Base-by-base conservation (phyloP, 2,329 filamentous ascomycete species). In the Curvularia eragrostidis region DNA sequence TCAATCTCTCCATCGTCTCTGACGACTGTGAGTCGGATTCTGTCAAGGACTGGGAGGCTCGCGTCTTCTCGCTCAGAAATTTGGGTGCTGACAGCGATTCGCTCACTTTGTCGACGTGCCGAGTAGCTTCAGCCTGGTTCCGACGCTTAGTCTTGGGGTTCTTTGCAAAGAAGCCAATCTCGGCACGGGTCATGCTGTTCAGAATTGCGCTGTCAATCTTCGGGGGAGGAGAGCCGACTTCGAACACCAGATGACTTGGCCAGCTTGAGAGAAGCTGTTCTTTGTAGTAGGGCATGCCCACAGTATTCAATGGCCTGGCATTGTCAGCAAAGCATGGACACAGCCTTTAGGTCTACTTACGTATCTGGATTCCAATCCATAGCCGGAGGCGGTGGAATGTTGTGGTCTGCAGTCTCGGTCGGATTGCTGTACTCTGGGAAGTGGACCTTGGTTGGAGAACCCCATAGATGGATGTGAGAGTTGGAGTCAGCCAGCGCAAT, bases 201-300 rank as follows among this genome's bases (percentile, higher is more conserved):
- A 96, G 75, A 32, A 93, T 84, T 28, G 88, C 84, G 2, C 85
- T 80, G 63, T 97, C 93, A 51, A 93, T 83, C 60, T 89, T 91
- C 12, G 84, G 78, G 0, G 93, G 91, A 15, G 93, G 91, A 13
- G 91, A 91, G 34, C 94, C 94, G 38, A 96, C 85, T 73, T 97
- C 93, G 56, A 90, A 94, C 1, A 95, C 78, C 68, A 93, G 83
- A 70, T 94, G 91, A 58, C 87, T 88, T 39, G 95, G 93, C 92
- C 94, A 97, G 36, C 91, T 89, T 2, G 95, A 99, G 36, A 96
- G 83, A 10, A 99, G 83, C 13, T 85, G 83, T 61, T 98, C 94
- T 61, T 93, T 87, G 75, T 99, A 99, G 75, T 93, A 96, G 1
- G 95, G 94, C 85, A 99, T 89, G 10, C 95, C 96, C 50, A 98